Percentiles rank a stretch among this genome's conserved stretches.
phyloP scores from a whole-genome alignment of 2,329 filamentous ascomycete species.

The Plenodomus biglobosus region DNA sequence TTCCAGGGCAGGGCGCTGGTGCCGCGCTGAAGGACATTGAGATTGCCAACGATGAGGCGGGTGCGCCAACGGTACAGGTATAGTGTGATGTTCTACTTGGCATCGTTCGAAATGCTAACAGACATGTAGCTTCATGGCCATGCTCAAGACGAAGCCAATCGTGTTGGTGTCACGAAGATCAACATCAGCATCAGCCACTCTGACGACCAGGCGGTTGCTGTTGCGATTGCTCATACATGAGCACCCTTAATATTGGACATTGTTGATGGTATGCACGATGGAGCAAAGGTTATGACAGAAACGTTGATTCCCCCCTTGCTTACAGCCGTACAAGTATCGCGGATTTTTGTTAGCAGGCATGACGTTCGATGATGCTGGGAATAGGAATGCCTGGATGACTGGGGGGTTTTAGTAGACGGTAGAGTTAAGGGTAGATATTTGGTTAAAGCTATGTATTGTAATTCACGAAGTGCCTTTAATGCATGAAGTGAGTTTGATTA shows the following conservation, averaged over 20 bases:
- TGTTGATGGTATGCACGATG: conserved; percentile 1
- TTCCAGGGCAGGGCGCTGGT: conserved; percentile 82
- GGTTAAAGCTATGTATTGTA: too few species aligned
- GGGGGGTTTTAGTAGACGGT: too few species aligned
- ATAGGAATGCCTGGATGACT: too few species aligned
- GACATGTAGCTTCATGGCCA: conserved; percentile 74
- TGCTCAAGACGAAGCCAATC: conserved; percentile 78
- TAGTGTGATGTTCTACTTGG: conserved; percentile 45
- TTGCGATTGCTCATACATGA: conserved; percentile 72
- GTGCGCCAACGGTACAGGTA: conserved; percentile 83
- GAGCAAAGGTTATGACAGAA: neutral
- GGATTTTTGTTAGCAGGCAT: neutral
- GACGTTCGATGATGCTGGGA: too few species aligned
- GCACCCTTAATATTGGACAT: neutral
- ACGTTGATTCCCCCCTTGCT: neutral
- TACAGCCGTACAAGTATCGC: neutral
- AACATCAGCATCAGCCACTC: conserved; percentile 96
- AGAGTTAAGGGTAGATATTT: too few species aligned
- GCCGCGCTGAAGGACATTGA: conserved; percentile 94
- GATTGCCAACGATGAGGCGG: conserved; percentile 76
- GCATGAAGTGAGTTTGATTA: too few species aligned
- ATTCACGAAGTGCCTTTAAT: too few species aligned
- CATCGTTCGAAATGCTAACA: conserved; percentile 14
- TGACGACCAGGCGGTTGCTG: conserved; percentile 89
- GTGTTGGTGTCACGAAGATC: conserved; percentile 83